Conservation (phyloP, 108 stramenopile genomes). For the Cyclotella baltica region DNA sequence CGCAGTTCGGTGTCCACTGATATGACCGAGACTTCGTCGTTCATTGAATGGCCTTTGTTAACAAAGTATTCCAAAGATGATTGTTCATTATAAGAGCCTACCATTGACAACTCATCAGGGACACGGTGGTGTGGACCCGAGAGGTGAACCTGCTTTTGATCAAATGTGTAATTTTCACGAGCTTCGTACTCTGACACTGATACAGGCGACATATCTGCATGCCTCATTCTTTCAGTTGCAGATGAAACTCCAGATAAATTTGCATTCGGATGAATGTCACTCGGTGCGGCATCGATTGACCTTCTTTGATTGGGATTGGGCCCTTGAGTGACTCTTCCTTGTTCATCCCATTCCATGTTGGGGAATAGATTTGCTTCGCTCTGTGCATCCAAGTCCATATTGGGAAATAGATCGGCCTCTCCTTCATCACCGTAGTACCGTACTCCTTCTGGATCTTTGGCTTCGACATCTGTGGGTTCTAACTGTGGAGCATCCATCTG, state of each 20-base stretch:
- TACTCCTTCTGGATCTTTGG: constrained; percentile 18
- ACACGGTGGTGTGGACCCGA: background rate
- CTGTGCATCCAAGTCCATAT: constrained; percentile 10
- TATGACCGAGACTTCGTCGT: constrained; percentile 44
- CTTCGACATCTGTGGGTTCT: constrained; percentile 5
- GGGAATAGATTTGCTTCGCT: constrained; percentile 7
- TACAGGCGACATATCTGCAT: background rate
- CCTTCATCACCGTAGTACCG: constrained; percentile 12
- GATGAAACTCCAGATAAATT: background rate
- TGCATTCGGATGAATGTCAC: background rate
- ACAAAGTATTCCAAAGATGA: background rate
- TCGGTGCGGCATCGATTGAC: background rate
- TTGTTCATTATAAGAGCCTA: constrained; percentile 1
- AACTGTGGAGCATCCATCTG: constrained; percentile 7
- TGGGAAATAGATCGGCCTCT: background rate
- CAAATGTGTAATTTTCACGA: background rate
- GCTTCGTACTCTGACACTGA: background rate
- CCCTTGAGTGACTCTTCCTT: constrained; percentile 6
- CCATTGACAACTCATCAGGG: constrained; percentile 6
- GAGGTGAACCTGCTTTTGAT: background rate
- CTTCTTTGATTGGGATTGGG: background rate
- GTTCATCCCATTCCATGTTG: constrained; percentile 11
- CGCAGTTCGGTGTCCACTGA: constrained; percentile 48
- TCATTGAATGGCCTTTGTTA: background rate
- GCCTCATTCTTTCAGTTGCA: background rate